Percentiles rank a stretch among this genome's conserved stretches.
phyloP scores from a whole-genome alignment of 495 filamentous ascomycete genomes.

The Penicillium bialowiezense region DNA sequence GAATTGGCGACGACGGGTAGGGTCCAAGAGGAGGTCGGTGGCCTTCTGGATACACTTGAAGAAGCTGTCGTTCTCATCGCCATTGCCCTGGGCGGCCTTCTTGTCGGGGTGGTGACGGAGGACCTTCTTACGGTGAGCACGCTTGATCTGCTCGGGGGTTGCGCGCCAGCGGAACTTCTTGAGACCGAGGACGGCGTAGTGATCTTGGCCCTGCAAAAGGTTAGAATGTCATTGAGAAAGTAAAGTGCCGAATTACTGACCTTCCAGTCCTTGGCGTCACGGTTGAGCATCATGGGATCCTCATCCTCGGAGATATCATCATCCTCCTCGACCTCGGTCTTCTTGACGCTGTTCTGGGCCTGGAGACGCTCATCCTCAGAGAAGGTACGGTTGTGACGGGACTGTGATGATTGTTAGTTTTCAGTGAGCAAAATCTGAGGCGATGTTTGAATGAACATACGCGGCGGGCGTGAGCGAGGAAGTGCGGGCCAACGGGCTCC shows the following conservation, averaged over 20 bases:
- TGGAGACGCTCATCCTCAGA: conserved; percentile 98
- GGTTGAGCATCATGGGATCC: conserved; percentile 81
- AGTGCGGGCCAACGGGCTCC: conserved; percentile 95
- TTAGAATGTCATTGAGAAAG: conserved; percentile 11
- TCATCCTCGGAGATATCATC: conserved; percentile 91
- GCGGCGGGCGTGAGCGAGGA: conserved; percentile 93
- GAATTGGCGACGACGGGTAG: conserved; percentile 88
- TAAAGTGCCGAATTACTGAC: conserved; percentile 40
- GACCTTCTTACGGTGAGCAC: conserved; percentile 98
- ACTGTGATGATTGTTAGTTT: conserved; percentile 44
- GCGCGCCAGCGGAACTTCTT: conserved; percentile 87
- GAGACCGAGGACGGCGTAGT: conserved; percentile 94
- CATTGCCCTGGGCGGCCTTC: conserved; percentile 81
- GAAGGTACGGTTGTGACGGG: conserved; percentile 94
- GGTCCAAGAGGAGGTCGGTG: conserved; percentile 88
- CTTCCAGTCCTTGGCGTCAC: conserved; percentile 99
- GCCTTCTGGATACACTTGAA: conserved; percentile 99
- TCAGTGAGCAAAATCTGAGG: background rate
- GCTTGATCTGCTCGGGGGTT: conserved; percentile 97
- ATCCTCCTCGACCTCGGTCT: conserved; percentile 86
- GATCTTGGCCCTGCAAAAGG: conserved; percentile 74
- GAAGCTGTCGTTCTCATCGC: conserved; percentile 91
- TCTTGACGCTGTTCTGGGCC: conserved; percentile 90
- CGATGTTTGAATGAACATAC: conserved; percentile 41
- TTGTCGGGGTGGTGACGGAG: conserved; percentile 98